Evolutionary conservation across 202 grass and related monocot genomes (phyloP), one percentile per base, ranked within the genome.

Genomic region (Digitaria exilis): DNA sequence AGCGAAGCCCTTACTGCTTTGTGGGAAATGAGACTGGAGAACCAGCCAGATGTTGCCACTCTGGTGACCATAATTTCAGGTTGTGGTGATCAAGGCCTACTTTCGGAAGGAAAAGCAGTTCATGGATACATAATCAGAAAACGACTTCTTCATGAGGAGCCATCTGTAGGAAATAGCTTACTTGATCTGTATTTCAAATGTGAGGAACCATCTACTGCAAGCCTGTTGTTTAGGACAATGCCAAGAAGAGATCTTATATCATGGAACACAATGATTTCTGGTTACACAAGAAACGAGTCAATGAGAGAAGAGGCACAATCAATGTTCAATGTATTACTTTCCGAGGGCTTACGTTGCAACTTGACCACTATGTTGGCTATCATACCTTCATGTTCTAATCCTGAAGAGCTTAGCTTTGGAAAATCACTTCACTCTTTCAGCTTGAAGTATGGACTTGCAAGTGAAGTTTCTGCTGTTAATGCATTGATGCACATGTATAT

Each of bases 201-300:
- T 19, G 25, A 83, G 2, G 6, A 88, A n/a, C 9, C 80, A 62
- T 75, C 30, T 80, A 73, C 78, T 55, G 89, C 93, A 0, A 26
- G 21, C 18, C 29, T 74, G 67, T 32, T 98, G 32, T 98, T 98
- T 43, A 83, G 56, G 28, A 87, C 61, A 50, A 95, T 95, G 85
- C 80, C 88, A 68, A 67, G 32, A 13, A 93, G 87, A 71, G 93
- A 95, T 34, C 24, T 98, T 64, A 87, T 91, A 66, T 92, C 92
- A 6, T 98, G 96, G 96, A 96, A 96, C 74, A 91, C 91, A 17
- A 90, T 96, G 82, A 81, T 98, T 77, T 93, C 85, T 85, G 76
- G 89, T 24, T 90, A 76, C 85, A 75, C 92, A 35, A 84, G 80
- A 85, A 84, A 85, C 57, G 44, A 21, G 55, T 75, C 25, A 2